Conservation (phyloP, 345 rosid genomes). For the Pugionium dolabratum region DNA sequence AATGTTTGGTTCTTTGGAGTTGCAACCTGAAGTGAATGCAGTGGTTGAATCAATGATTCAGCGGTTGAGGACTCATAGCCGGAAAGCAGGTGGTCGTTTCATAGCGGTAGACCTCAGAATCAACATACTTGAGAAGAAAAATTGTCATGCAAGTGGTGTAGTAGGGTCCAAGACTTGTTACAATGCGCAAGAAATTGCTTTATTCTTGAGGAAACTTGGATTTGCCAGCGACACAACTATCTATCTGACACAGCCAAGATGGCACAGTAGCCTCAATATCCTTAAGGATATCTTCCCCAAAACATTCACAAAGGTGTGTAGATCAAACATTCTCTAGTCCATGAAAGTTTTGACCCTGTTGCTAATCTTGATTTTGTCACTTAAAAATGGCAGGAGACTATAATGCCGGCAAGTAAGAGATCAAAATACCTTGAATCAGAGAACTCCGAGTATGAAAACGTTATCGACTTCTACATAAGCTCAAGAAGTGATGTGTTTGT, state of each 20-base stretch:
- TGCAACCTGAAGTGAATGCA: slow-evolving; percentile 75
- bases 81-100: slow-evolving; percentile 70
- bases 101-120: slow-evolving; percentile 89
- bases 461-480: slow-evolving; percentile 84
- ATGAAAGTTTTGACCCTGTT: not conserved
- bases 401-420: slow-evolving; percentile 84
- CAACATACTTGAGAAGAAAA: slow-evolving; percentile 67
- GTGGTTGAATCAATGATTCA: slow-evolving; percentile 83
- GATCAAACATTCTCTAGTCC: slow-evolving; percentile 8
- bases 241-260: slow-evolving; percentile 90
- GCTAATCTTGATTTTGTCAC: slow-evolving; percentile 21
- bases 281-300: slow-evolving; percentile 87
- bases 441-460: slow-evolving; percentile 82
- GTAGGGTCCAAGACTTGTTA: slow-evolving; percentile 71
- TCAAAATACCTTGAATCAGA: slow-evolving; percentile 71
- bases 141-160: slow-evolving; percentile 58
- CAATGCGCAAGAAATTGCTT: slow-evolving; percentile 70
- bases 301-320: slow-evolving; percentile 83
- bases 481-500: slow-evolving; percentile 85
- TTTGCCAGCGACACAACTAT: slow-evolving; percentile 69
- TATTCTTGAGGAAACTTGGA: slow-evolving; percentile 87
- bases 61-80: slow-evolving; percentile 69
- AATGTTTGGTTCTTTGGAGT: slow-evolving; percentile 80
- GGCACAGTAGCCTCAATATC: slow-evolving; percentile 82
- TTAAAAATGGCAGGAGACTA: slow-evolving; percentile 66